Base-by-base conservation (phyloP, 345 rosid genomes). In the Mangifera indica region DNA sequence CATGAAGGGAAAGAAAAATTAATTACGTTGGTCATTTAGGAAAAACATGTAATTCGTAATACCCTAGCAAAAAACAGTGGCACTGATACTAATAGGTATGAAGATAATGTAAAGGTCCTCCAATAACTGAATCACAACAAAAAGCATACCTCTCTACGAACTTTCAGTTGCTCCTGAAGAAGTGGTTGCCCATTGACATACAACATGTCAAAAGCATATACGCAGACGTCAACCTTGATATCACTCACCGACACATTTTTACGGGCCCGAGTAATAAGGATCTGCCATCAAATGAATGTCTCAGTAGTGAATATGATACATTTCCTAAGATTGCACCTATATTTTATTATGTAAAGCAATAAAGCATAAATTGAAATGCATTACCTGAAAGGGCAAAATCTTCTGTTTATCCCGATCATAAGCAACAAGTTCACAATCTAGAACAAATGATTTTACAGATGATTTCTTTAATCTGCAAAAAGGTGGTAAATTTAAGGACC, bases 401-500 rank as follows among this genome's bases (percentile, higher is more conserved):
- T 85, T 92, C 68, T 80, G 77, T 68, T 87, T 87, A 69, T 79
- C 96, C 67, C 90, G 82, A 73, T 92, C 96, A 63, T 82, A 91
- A 80, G 91, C 99, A 83, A 92, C 98, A 80, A 95, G 78, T 79
- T 92, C 99, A 62, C 98, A 89, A 67, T 95, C 99, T 84, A 92
- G 71, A 82, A 92, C 87, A 79, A 95, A 95, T 54, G 98, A 91
- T 67, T 69, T 85, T 59, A 86, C 89, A 26, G 83, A 80, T 0
- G 88, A 66, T 81, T 85, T 95, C 89, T 91, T 95, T 76, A 88
- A 80, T 80, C 99, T 92, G 89, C 79, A 79, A 13, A 63, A 18
- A 67, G 32, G 60, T 48, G 77, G 53, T 40, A 73, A 71, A 63
- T 51, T 77, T 72, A 18, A 79, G 69, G 62, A 46, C 62, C 49